Evolutionary conservation across 257 asterid genomes (phyloP), one percentile per base, ranked within the genome.

Genomic region (Rhazya stricta): DNA sequence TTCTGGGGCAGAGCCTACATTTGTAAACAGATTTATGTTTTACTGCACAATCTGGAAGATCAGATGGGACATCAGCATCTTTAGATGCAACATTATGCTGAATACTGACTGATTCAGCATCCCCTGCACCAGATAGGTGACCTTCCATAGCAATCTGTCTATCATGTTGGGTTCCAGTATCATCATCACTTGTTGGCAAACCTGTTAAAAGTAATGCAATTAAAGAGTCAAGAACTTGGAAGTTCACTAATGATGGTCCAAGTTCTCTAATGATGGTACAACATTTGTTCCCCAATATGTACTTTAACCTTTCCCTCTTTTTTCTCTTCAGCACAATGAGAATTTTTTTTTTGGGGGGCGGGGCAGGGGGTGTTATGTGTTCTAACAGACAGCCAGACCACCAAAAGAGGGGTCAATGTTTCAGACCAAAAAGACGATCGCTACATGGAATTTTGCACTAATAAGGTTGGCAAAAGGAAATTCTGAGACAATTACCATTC

Each of bases 1-100:
- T 88, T 82, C 95, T 86, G 25, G 97, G 99, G 85, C 99, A 95
- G 36, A 91, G 77, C 84, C 78, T 87, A 85, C 99, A 95, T 87
- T 92, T 95, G 85, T 85, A 95, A 84, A 92, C 97, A 71, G 98
- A 92, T 85, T 95, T 95, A 60, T 84, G 67, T 79, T 84, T 95
- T 74, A 95, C 42, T 69, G 89, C 87, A 79, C 83, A 88, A 62
- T 85, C 89, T 25, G 81, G 43, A 54, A 72, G 67, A 46, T 86
- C 88, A 71, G 81, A 71, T 15, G 72, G 78, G 58, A 65, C 45
- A 21, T 58, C 83, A 62, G 76, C 87, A 80, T 85, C 83, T 80
- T 72, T 84, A 58, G 88, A 81, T 37, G 41, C 50, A 39, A 73
- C 43, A 76, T 58, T 80, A 53, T 76, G 74, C 74, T 66, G 76